A percentile compares a stretch with the other conserved stretches of the same genome.
Conservation (phyloP, 2,329 filamentous ascomycete species). For the Claviceps purpurea region DNA sequence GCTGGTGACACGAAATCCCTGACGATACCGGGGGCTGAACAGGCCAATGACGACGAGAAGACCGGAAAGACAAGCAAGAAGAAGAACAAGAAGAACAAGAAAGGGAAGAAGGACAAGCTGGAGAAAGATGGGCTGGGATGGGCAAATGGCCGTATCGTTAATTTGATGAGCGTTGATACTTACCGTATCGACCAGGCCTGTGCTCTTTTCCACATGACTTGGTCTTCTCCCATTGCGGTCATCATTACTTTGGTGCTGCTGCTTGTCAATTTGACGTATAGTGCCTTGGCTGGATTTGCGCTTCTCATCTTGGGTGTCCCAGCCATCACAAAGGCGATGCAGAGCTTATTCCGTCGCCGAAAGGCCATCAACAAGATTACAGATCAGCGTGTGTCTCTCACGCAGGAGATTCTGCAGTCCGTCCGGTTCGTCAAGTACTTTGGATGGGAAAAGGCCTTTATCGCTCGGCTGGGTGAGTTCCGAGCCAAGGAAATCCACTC, state of each 20-base stretch:
- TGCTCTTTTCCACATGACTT: slow-evolving; percentile 81
- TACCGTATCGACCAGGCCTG: slow-evolving; percentile 83
- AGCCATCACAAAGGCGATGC: slow-evolving; percentile 62
- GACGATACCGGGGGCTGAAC: slow-evolving; percentile 23
- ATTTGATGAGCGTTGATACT: slow-evolving; percentile 89
- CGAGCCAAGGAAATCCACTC: slow-evolving; percentile 63
- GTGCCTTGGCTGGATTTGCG: slow-evolving; percentile 75
- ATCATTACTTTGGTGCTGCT: slow-evolving; percentile 69
- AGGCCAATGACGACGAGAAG: slow-evolving; percentile 34
- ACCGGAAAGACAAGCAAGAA: slow-evolving; percentile 24
- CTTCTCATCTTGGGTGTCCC: slow-evolving; percentile 70
- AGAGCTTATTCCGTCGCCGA: slow-evolving; percentile 61
- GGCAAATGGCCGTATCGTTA: slow-evolving; percentile 85
- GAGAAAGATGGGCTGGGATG: slow-evolving; percentile 62
- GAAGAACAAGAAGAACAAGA: slow-evolving; percentile 9
- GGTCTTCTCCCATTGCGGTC: slow-evolving; percentile 72
- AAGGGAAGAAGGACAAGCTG: slow-evolving; percentile 25
- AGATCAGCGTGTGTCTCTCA: slow-evolving; percentile 80
- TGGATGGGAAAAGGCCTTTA: slow-evolving; percentile 83
- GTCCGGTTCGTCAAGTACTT: slow-evolving; percentile 96
- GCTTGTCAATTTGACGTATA: slow-evolving; percentile 78
- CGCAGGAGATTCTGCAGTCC: slow-evolving; percentile 81
- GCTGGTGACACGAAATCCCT: slow-evolving; percentile 50
- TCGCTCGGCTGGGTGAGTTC: slow-evolving; percentile 61
- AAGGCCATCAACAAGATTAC: slow-evolving; percentile 83